Evolutionary conservation across 352 stramenopile species (phyloP), one percentile per base, ranked within the genome.

Genomic region (Phytophthora pluvialis): DNA sequence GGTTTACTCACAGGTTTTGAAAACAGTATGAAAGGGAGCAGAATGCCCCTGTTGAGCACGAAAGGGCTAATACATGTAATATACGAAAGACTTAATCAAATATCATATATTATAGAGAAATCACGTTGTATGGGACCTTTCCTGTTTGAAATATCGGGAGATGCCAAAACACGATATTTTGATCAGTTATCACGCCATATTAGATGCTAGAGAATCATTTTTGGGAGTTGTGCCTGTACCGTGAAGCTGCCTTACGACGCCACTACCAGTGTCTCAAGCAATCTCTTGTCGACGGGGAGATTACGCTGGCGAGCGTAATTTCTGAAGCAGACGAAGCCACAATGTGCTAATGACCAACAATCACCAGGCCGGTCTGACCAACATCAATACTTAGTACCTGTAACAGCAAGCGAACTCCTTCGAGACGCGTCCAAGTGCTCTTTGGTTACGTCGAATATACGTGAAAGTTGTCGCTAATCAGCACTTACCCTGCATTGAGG

Each of bases 261-360:
- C 31, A 45, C 21, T 18, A 45, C 3, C 8, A 35, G 12, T 18
- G 18, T 26, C 32, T 56, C 35, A 57, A 46, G 35, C 36, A 57
- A 47, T 57, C 25, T 56, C 49, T 57, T 57, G 35, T 57, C 25
- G 49, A 57, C 49, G n/a, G 7, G 45, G 13, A 7, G 15, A 18
- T 38, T 38, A 45, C 13, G 16, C 39, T 38, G 45, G 21, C 3
- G 49, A 36, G 49, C 35, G 35, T 47, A 35, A 38, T 57, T 25
- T 50, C 33, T 36, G 43, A 50, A 50, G 26, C 26, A 50, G 4
- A 28, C 25, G 44, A 51, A 9, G 13, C 28, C 26, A 39, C 45
- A 8, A 13, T 50, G 26, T 52, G 21, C 29, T 29, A 39, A 18
- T 52, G 15, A 29, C 31, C 28, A 51, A 51, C 26, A 21, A 21